These are phyloP conservation scores for Metarhizium humberi DNA, from an alignment of 2,329 filamentous ascomycete species.

Conservation along the genomic window DNA sequence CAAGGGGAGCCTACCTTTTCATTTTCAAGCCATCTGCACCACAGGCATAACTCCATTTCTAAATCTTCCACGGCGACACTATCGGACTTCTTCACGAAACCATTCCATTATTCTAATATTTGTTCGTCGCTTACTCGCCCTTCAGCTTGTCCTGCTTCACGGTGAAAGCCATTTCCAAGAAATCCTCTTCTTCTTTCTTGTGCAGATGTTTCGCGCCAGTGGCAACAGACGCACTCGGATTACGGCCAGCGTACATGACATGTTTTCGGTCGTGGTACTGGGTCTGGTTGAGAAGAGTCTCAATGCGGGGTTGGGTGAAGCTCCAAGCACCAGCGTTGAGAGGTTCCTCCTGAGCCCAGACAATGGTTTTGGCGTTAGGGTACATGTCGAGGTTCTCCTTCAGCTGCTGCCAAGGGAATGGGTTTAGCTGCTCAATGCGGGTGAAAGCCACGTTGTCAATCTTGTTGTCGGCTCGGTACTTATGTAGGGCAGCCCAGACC, in stretches of 20 bases:
- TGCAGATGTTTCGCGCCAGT: conserved; percentile 85
- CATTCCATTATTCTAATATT: neutral
- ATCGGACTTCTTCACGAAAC: conserved; percentile 2
- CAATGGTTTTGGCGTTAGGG: conserved; percentile 93
- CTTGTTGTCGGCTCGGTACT: conserved; percentile 79
- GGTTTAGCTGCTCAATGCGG: conserved; percentile 93
- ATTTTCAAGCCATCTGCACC: neutral
- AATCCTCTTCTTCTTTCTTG: conserved; percentile 83
- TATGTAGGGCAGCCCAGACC: conserved; percentile 82
- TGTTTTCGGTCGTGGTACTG: conserved; percentile 88
- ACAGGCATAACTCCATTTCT: neutral
- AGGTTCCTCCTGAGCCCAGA: conserved; percentile 96
- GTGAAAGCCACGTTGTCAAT: conserved; percentile 90
- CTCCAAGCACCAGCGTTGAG: conserved; percentile 96
- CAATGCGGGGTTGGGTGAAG: conserved; percentile 93
- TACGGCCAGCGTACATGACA: conserved; percentile 93
- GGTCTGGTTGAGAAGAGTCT: conserved; percentile 91
- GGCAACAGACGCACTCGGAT: conserved; percentile 87
- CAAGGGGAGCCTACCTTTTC: conserved; percentile 2
- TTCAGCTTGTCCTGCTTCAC: conserved; percentile 62
- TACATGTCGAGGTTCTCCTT: conserved; percentile 95
- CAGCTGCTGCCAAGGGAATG: conserved; percentile 96
- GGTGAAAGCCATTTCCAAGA: conserved; percentile 58
- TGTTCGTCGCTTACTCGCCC: conserved; percentile 40
- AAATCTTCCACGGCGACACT: neutral